Base-by-base conservation (phyloP, 495 filamentous ascomycete species). In the Extremus antarcticus region DNA sequence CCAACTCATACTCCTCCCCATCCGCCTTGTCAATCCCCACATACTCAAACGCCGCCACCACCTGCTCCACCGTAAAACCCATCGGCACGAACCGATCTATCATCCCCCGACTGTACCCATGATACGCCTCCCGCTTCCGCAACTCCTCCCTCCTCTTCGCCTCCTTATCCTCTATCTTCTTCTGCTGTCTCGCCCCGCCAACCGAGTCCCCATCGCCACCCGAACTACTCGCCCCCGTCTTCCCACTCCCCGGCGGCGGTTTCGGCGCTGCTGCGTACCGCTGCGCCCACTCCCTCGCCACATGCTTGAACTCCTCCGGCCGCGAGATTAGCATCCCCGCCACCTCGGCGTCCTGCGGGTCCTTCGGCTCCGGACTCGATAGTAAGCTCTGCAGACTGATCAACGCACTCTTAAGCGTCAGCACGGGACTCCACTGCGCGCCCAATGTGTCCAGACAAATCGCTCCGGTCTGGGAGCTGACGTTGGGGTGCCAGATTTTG, bases 401-500 rank as follows among this genome's bases (percentile, higher is more conserved):
- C 23, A 98, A 79, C 25, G 94, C 87, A 47, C 88, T 92, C 73
- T 96, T 97, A 66, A 98, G 90, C 1, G 90, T 98, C 45, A 95
- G 78, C 15, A 97, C 89, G 0, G 92, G 92, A 4, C 89, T 92
- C 92, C 92, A 98, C 56, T 85, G 87, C 29, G 79, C 73, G 13
- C 87, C 85, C 17, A 98, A 80, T 0, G 90, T 98, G 64, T 98
- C 92, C 45, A 98, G 84, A 68, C 92, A 98, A 66, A 98, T 98
- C 19, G 92, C 94, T 17, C 92, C 92, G 48, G 92, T 98, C 68
- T 95, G 87, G 64, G 85, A 90, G 77, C 84, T 90, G 71, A 98
- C 81, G 70, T 98, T 98, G 32, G 92, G 92, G 71, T 98, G 92
- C 94, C 94, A 98, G 55, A 98, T 84, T 69, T 85, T 94, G 62